Evolutionary conservation across 495 filamentous ascomycete species (phyloP).

Genomic region (Rusavskia elegans): DNA sequence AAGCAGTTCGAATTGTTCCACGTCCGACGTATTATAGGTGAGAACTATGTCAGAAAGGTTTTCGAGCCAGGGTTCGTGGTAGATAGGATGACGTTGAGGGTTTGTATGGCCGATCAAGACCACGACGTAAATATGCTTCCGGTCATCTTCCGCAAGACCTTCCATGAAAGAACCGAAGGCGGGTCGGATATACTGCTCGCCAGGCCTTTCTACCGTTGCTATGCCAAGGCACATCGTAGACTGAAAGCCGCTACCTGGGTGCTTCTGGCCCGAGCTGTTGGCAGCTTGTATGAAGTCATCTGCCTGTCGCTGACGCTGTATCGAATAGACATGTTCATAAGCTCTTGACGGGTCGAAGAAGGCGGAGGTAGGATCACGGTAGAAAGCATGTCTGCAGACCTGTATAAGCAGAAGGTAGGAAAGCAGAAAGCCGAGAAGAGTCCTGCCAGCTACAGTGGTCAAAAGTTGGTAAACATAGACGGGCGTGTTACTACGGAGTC

Average conservation of each 20-base stretch:
- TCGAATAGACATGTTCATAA: conserved; percentile 25
- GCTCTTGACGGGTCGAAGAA: conserved; percentile 25
- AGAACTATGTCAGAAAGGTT: conserved; percentile 28
- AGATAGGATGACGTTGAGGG: conserved; percentile 26
- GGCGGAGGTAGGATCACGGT: conserved; percentile 26
- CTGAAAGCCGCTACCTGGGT: neutral
- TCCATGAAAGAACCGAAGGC: conserved; percentile 31
- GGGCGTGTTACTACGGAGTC: neutral
- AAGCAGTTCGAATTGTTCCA: conserved; percentile 13
- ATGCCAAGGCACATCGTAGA: neutral
- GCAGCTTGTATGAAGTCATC: conserved; percentile 14
- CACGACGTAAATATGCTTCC: conserved; percentile 26
- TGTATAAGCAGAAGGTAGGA: conserved; percentile 17
- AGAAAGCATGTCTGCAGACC: conserved; percentile 16
- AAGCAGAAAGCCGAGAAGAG: conserved; percentile 14
- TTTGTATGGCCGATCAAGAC: conserved; percentile 34
- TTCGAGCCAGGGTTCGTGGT: conserved; percentile 27
- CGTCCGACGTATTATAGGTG: conserved; percentile 20
- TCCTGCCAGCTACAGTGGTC: neutral
- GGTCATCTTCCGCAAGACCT: conserved; percentile 26
- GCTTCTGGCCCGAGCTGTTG: neutral
- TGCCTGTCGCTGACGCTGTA: conserved; percentile 18
- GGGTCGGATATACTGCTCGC: conserved; percentile 21
- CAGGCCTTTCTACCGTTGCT: neutral
- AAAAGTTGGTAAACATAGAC: neutral